A percentile compares a stretch with the other conserved stretches of the same genome.
Evolutionary conservation across 768 basidiomycete genomes (phyloP).

Genomic region (Xerocomellus chrysenteron): DNA sequence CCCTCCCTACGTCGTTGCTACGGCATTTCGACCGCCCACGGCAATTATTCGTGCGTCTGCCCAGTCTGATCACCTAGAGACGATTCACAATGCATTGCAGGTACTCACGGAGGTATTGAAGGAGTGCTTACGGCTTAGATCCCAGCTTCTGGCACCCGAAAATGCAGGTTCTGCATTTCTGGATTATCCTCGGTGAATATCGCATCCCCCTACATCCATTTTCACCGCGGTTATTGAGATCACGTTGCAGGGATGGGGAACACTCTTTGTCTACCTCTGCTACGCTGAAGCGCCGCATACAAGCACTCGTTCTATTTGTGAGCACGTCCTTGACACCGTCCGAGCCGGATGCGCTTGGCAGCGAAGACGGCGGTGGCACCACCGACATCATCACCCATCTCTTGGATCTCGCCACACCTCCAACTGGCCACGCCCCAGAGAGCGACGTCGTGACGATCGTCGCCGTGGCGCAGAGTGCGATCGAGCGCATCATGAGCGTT

Average conservation of each 20-base stretch:
- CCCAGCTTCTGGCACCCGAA: conserved; percentile 40
- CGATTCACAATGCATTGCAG: conserved; percentile 35
- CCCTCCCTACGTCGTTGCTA: conserved; percentile 65
- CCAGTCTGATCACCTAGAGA: neutral
- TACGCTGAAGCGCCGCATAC: conserved; percentile 56
- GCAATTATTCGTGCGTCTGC: conserved; percentile 51
- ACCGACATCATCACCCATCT: conserved; percentile 48
- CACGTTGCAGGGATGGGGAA: conserved; percentile 54
- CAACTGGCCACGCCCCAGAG: conserved; percentile 31
- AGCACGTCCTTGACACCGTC: conserved; percentile 47
- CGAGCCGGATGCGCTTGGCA: conserved; percentile 10
- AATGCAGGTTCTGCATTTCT: conserved; percentile 48
- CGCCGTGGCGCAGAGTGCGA: conserved; percentile 46
- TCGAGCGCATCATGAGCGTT: conserved; percentile 54
- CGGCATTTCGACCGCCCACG: conserved; percentile 49
- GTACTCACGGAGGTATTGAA: conserved; percentile 61
- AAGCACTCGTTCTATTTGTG: conserved; percentile 66
- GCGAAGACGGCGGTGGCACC: conserved; percentile 27
- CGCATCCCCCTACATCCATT: neutral
- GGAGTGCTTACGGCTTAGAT: conserved; percentile 62
- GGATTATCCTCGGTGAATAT: conserved; percentile 49
- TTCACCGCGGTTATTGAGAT: neutral
- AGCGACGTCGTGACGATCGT: conserved; percentile 45
- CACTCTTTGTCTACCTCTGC: conserved; percentile 45
- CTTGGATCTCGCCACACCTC: conserved; percentile 45